Percentiles rank a stretch among this genome's conserved stretches.
phyloP scores from a whole-genome alignment of 352 stramenopile genomes.

The Phytophthora melonis region DNA sequence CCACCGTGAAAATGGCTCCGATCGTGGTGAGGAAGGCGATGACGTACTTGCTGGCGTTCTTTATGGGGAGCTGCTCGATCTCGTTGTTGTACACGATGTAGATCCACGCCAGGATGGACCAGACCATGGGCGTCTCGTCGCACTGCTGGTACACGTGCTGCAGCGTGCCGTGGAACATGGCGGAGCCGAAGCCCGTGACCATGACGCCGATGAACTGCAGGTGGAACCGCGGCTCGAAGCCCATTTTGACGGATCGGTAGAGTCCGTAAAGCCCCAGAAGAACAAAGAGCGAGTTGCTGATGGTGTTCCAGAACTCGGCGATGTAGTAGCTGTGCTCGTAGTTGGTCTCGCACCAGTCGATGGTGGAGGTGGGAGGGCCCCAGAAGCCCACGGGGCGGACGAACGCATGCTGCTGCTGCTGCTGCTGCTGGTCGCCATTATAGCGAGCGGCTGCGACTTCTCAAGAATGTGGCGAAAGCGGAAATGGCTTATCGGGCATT shows the following conservation, averaged over 20 bases:
- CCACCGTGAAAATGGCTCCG: constrained; percentile 71
- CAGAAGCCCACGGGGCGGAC: constrained; percentile 52
- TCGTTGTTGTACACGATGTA: constrained; percentile 89
- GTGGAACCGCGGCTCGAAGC: constrained; percentile 83
- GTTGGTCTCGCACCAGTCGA: constrained; percentile 91
- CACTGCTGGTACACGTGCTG: constrained; percentile 86
- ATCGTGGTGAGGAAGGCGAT: constrained; percentile 62
- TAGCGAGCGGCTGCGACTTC: background rate
- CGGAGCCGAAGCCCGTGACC: constrained; percentile 82
- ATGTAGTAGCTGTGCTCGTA: constrained; percentile 84
- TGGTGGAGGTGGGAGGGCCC: constrained; percentile 76
- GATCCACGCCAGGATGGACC: constrained; percentile 81
- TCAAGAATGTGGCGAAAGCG: constrained; percentile 3
- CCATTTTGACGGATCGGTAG: constrained; percentile 63
- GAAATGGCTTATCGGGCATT: constrained; percentile 1
- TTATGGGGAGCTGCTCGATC: constrained; percentile 57
- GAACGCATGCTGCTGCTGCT: background rate
- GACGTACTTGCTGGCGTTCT: constrained; percentile 49
- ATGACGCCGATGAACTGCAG: constrained; percentile 80
- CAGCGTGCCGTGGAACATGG: constrained; percentile 89
- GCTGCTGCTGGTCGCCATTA: background rate
- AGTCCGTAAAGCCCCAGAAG: constrained; percentile 81
- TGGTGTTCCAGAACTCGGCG: constrained; percentile 91
- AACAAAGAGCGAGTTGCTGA: constrained; percentile 86
- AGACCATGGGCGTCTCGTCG: constrained; percentile 90